These are phyloP conservation scores for Cinnamomum chago DNA, from an alignment of 164 flowering plant genomes.

Conservation along the genomic window DNA sequence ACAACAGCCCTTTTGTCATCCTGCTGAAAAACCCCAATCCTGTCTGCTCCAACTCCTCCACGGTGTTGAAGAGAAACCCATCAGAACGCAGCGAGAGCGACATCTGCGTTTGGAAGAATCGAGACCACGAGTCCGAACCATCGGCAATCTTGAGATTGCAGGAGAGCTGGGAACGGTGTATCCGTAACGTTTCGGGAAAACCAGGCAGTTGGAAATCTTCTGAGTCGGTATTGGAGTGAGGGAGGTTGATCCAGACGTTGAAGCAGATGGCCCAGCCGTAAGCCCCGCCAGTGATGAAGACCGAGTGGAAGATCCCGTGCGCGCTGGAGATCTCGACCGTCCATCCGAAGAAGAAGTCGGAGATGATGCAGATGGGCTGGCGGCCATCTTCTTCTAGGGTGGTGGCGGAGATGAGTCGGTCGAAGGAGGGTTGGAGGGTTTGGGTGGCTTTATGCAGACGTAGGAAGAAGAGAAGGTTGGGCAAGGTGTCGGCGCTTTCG, in stretches of 20 bases:
- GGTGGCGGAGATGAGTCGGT: slow-evolving; percentile 1
- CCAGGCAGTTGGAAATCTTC: slow-evolving; percentile 9
- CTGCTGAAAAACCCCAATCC: too few species aligned
- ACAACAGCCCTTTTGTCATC: too few species aligned
- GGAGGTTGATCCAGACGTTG: slow-evolving; percentile 13
- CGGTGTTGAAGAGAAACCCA: too few species aligned
- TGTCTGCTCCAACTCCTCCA: too few species aligned
- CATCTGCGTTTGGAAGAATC: too few species aligned
- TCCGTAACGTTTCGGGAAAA: too few species aligned
- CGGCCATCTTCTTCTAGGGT: neutral
- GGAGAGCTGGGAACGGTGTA: too few species aligned
- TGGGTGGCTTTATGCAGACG: slow-evolving; percentile 7
- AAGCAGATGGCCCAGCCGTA: slow-evolving; percentile 4
- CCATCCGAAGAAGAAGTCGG: slow-evolving; percentile 16
- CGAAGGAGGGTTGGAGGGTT: slow-evolving; percentile 15
- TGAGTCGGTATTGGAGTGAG: slow-evolving; percentile 6
- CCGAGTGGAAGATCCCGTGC: slow-evolving; percentile 3
- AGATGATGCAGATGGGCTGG: slow-evolving; percentile 12
- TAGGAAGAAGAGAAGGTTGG: neutral
- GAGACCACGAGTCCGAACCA: too few species aligned
- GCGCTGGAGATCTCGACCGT: slow-evolving; percentile 2
- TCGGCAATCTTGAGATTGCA: too few species aligned
- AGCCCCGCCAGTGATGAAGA: slow-evolving; percentile 7
- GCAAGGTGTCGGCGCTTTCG: too few species aligned
- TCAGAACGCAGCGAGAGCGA: too few species aligned